phyloP scores from a whole-genome alignment of 2,329 filamentous ascomycete species.

The Arthrobotrys sphaeroides region DNA sequence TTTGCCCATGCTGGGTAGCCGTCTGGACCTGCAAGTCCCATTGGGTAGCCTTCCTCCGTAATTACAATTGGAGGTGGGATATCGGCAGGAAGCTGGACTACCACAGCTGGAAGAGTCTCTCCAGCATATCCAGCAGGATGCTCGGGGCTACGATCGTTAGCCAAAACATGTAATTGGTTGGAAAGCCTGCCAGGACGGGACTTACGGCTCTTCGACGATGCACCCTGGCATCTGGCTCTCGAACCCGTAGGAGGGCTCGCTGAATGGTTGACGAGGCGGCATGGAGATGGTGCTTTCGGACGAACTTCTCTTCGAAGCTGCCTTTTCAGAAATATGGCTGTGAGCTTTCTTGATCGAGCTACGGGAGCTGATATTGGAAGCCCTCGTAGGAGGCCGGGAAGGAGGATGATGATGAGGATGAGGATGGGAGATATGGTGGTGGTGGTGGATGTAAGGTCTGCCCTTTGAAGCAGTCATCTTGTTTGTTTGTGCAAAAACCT shows the following conservation, averaged over 20 bases:
- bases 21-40: conserved; percentile 38
- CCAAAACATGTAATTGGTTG: background rate
- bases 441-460: background rate
- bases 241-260: background rate
- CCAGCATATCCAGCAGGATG: background rate
- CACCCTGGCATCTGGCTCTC: background rate
- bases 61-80: conserved; percentile 39
- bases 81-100: conserved; percentile 33
- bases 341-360: background rate
- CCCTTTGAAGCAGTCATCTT: background rate
- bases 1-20: conserved; percentile 45
- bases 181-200: background rate
- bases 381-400: background rate
- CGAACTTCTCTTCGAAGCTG: background rate
- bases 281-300: background rate
- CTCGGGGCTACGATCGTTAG: conserved; percentile 6
- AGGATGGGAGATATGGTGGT: background rate
- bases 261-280: background rate
- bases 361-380: background rate
- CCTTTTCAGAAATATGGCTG: background rate
- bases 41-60: conserved; percentile 40
- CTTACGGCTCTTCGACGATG: conserved; percentile 17
- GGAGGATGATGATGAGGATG: background rate
- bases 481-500: no score
- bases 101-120: conserved; percentile 10